Conservation (phyloP, 345 rosid genomes). For the Turritis glabra region DNA sequence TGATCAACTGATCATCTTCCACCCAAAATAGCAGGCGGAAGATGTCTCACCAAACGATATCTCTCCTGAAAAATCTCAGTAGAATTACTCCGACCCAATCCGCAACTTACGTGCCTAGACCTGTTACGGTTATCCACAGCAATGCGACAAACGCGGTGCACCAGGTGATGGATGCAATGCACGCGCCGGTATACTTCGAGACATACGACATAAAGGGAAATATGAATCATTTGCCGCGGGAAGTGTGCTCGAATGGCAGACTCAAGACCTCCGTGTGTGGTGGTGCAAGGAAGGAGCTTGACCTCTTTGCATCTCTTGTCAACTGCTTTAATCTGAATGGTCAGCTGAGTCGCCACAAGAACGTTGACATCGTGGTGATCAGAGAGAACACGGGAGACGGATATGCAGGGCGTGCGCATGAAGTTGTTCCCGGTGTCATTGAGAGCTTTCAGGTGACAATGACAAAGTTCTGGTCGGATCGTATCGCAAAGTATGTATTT, state of each 20-base stretch:
- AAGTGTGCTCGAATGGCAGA: slow-evolving; percentile 76
- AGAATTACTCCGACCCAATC: no score
- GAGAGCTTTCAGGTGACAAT: slow-evolving; percentile 59
- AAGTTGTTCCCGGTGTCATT: slow-evolving; percentile 59
- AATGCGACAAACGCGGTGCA: background rate
- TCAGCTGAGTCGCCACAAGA: slow-evolving; percentile 51
- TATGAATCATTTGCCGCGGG: slow-evolving; percentile 74
- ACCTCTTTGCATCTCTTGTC: slow-evolving; percentile 57
- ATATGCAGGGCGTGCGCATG: slow-evolving; percentile 56
- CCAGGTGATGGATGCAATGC: background rate
- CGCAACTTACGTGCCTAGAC: no score
- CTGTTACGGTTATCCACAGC: no score
- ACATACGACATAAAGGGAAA: slow-evolving; percentile 65
- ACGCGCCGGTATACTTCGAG: no score
- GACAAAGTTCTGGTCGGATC: slow-evolving; percentile 52
- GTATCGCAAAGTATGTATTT: slow-evolving; percentile 63
- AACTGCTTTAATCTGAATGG: slow-evolving; percentile 56
- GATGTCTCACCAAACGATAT: slow-evolving; percentile 54
- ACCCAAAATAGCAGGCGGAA: background rate
- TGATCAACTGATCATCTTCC: background rate
- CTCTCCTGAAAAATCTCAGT: no score
- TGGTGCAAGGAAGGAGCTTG: slow-evolving; percentile 59
- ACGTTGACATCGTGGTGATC: slow-evolving; percentile 53
- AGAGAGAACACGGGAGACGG: slow-evolving; percentile 58
- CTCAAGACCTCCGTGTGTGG: slow-evolving; percentile 61